Evolutionary conservation across 2,329 filamentous ascomycete genomes (phyloP).

Genomic region (Alternaria infectoria): DNA sequence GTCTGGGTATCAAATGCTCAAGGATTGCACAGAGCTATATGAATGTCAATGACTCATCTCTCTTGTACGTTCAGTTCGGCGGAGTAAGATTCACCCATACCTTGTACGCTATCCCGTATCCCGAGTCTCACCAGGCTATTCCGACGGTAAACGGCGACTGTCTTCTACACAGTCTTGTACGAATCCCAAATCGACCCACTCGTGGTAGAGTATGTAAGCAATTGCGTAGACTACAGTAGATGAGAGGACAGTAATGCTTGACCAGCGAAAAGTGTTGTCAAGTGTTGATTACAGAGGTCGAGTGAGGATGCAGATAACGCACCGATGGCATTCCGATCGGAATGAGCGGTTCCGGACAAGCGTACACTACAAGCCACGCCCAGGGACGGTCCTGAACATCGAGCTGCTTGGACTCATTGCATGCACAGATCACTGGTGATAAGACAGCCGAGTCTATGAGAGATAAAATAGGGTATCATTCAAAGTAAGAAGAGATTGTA

Average conservation of each 20-base stretch:
- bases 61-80: background rate
- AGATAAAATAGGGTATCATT: slow-evolving; percentile 7
- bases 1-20: background rate
- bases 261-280: background rate
- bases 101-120: slow-evolving; percentile 5
- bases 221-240: background rate
- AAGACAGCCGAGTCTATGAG: background rate
- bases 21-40: background rate
- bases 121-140: slow-evolving; percentile 6
- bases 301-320: background rate
- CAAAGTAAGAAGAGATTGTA: background rate
- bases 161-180: background rate
- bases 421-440: background rate
- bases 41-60: background rate
- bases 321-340: slow-evolving; percentile 13
- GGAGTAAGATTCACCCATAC: background rate
- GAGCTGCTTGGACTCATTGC: background rate
- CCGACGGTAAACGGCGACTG: slow-evolving; percentile 16
- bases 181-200: background rate
- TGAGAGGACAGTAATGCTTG: background rate
- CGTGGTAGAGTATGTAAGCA: fast-evolving
- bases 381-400: background rate
- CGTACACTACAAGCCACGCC: background rate
- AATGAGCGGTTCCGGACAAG: slow-evolving; percentile 10
- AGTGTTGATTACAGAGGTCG: background rate